Evolutionary conservation across 108 stramenopile species (phyloP).

Genomic region (Skeletonema marinoi): DNA sequence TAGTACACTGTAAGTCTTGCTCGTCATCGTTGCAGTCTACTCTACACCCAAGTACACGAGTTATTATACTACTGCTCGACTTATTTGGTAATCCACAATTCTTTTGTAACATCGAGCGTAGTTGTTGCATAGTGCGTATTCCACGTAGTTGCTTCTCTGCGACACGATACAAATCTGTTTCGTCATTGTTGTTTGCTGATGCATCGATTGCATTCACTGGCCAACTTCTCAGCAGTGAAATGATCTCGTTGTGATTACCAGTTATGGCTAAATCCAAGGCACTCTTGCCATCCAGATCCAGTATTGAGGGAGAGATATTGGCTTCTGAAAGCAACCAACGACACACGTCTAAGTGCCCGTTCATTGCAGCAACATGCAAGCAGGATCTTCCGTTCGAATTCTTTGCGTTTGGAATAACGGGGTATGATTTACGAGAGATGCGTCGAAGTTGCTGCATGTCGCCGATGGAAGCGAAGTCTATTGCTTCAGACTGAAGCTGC

Average conservation of each 20-base stretch:
- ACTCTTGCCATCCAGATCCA: slow-evolving; percentile 46
- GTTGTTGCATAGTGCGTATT: slow-evolving; percentile 32
- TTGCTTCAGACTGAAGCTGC: slow-evolving; percentile 29
- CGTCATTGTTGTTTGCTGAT: background rate
- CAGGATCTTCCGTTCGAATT: slow-evolving; percentile 46
- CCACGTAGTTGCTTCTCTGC: slow-evolving; percentile 38
- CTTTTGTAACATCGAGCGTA: slow-evolving; percentile 20
- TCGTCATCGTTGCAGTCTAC: slow-evolving; percentile 25
- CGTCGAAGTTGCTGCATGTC: slow-evolving; percentile 45
- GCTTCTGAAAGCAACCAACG: slow-evolving; percentile 68
- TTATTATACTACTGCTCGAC: background rate
- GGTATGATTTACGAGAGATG: slow-evolving; percentile 43
- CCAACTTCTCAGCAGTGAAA: slow-evolving; percentile 27
- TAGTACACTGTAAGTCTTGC: slow-evolving; percentile 7
- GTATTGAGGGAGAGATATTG: slow-evolving; percentile 12
- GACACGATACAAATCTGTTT: slow-evolving; percentile 23
- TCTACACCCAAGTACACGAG: slow-evolving; percentile 34
- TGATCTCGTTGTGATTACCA: slow-evolving; percentile 13
- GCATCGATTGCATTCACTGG: background rate
- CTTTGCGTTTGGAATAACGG: slow-evolving; percentile 47
- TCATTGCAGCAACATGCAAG: slow-evolving; percentile 64
- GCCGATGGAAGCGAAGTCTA: slow-evolving; percentile 46
- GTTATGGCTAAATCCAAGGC: slow-evolving; percentile 44
- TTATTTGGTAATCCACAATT: slow-evolving; percentile 12
- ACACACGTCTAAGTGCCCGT: slow-evolving; percentile 55